Evolutionary conservation across 1,284 basidiomycete species (phyloP).

Genomic region (Malassezia slooffiae): DNA sequence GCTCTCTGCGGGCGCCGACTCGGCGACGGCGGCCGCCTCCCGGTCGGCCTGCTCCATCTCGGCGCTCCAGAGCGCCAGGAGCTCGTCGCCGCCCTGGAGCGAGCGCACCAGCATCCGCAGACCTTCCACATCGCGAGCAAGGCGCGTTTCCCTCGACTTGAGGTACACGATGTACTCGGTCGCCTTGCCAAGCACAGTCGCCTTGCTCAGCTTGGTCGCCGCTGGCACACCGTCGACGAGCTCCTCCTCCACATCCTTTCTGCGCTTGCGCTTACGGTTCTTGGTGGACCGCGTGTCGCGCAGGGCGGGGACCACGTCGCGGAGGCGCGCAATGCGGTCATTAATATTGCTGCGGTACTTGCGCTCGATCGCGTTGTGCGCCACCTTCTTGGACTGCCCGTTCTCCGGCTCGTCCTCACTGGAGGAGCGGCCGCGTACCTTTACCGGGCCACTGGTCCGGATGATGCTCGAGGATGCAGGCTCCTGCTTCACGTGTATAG

Average conservation of each 20-base stretch:
- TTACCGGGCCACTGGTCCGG: too few species aligned
- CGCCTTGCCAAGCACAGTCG: slow-evolving; percentile 41
- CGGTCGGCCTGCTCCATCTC: slow-evolving; percentile 35
- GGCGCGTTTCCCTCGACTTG: slow-evolving; percentile 34
- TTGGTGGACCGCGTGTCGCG: slow-evolving; percentile 43
- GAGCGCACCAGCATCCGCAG: slow-evolving; percentile 34
- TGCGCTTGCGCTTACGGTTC: slow-evolving; percentile 25
- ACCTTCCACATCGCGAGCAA: slow-evolving; percentile 32
- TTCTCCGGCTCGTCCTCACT: too few species aligned
- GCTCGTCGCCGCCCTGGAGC: slow-evolving; percentile 41
- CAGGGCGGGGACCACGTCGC: slow-evolving; percentile 69
- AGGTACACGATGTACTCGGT: slow-evolving; percentile 45
- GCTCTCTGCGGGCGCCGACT: neutral
- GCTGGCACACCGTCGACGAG: slow-evolving; percentile 44
- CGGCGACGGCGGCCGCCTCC: slow-evolving; percentile 16
- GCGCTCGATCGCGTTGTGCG: slow-evolving; percentile 43
- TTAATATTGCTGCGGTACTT: slow-evolving; percentile 46
- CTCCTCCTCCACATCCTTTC: slow-evolving; percentile 24
- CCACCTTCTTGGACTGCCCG: slow-evolving; percentile 37
- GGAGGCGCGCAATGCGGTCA: slow-evolving; percentile 47
- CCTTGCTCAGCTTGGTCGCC: slow-evolving; percentile 46
- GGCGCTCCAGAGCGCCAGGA: slow-evolving; percentile 34
- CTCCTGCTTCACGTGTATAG: too few species aligned
- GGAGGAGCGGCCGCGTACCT: too few species aligned
- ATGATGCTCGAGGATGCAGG: too few species aligned